Evolutionary conservation across 208 protist genomes (phyloP), one percentile per base, ranked within the genome.

Genomic region (Vickermania ingenoplastis): DNA sequence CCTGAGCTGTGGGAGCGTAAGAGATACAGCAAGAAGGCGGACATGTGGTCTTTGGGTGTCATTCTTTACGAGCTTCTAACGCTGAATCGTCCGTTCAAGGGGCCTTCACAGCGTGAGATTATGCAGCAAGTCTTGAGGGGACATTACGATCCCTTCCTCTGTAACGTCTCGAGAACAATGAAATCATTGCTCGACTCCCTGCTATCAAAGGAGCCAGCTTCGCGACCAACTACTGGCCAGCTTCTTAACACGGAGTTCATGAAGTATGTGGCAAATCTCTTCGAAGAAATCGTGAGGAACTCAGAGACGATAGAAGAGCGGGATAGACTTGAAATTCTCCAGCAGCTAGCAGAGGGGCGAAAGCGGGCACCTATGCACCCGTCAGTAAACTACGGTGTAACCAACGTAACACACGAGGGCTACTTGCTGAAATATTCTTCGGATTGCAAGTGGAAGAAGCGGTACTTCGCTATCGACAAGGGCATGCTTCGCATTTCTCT

Each of bases 1-100:
- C 94, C 94, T 2, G 92, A 97, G 69, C 65, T 98, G 24, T 97
- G 87, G 78, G 71, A 93, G 57, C 65, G 89, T 62, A 89, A 93
- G 64, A 77, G 79, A 26, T 98, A 97, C 77, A 96, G 92, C 72
- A 86, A 94, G 61, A 97, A 97, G 75, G 73, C 76, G 4, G 94
- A 97, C 67, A 91, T 97, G 76, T 97, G 92, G 91, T 82, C 88
- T 2, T 75, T 97, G 31, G 89, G 89, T 11, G 82, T 89, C 28
- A 81, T 94, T 51, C 71, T 95, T 23, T 95, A 94, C 63, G 89
- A 95, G 59, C 60, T 95, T 30, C 67, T 92, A 3, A 88, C 83
- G 1, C 63, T 91, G 36, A 72, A 91, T 59, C 89, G 85, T 49
- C 84, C 89, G n/a, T 95, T 95, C 69, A 83, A 88, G 48, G 86